Evolutionary conservation across 441 rosid genomes (phyloP), one percentile per base, ranked within the genome.

Genomic region (Iberis amara): DNA sequence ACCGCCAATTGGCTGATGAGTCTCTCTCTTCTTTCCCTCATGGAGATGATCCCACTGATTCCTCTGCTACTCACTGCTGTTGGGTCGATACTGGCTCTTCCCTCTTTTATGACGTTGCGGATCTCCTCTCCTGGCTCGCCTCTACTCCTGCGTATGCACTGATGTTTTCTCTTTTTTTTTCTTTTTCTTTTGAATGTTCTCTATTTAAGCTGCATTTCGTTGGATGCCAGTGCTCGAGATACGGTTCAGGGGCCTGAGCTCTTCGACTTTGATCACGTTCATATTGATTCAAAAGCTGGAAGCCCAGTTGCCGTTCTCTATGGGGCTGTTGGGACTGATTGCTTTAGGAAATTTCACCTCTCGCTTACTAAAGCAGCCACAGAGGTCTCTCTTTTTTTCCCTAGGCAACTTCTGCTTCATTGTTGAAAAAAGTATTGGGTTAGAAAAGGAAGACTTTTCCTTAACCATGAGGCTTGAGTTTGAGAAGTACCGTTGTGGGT

Each of bases 11-110:
- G 36, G 97, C 97, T 5, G 97, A 80, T 72, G 97, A 94, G 68
- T 87, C 99, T 63, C 86, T 94, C 36, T 87, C 96, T 59, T 94
- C 99, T 56, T 90, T 75, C 69, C 97, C 96, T 6, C 77, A 68
- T 51, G 65, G 74, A 3, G 91, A 89, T 47, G 97, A 72, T 64
- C 60, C 70, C 38, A 64, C 70, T 36, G 26, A 72, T 65, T 62
- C 71, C 28, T 58, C 73, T 27, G 24, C 57, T n/a, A 8, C 15
- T 55, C 60, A 36, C 38, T 94, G 99, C 52, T 94, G 97, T 69
- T 89, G 99, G 97, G 90, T 89, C 13, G 99, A 89, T 60, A 80
- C 78, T 63, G 97, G 97, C 38, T 87, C 76, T 15, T 73, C 82
- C 3, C 72, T 94, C 53, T 89, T 89, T 73, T 83, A 79, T 64